phyloP scores from a whole-genome alignment of 345 rosid genomes.

The Arabidopsis suecica region DNA sequence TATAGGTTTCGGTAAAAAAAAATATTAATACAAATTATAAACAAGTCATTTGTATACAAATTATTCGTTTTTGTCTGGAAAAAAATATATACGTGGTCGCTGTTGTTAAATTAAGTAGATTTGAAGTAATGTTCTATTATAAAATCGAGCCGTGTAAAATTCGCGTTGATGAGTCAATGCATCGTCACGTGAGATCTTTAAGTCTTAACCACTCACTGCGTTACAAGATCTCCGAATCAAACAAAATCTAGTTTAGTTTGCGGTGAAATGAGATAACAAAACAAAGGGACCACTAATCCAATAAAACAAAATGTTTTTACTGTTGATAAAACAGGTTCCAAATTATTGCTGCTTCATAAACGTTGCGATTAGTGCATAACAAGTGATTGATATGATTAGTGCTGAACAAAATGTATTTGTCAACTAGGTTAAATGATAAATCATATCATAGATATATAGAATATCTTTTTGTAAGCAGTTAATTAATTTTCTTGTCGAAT shows the following conservation, averaged over 20 bases:
- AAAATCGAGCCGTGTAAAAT: slow-evolving; percentile 28
- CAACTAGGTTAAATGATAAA: slow-evolving; percentile 11
- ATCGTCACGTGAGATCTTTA: slow-evolving; percentile 44
- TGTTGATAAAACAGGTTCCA: slow-evolving; percentile 7
- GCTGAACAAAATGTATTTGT: slow-evolving; percentile 20
- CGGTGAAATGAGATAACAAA: slow-evolving; percentile 35
- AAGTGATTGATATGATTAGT: slow-evolving; percentile 28
- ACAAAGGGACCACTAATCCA: slow-evolving; percentile 40
- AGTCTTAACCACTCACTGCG: slow-evolving; percentile 41
- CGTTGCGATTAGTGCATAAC: slow-evolving; percentile 22
- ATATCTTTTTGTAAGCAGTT: not conserved
- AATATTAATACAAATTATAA: not conserved
- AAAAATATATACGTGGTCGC: slow-evolving; percentile 1
- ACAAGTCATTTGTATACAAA: not conserved
- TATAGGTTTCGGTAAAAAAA: no score
- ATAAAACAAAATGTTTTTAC: slow-evolving; percentile 21
- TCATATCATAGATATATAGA: not conserved
- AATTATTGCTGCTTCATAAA: not conserved
- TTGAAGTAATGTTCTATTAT: slow-evolving; percentile 14
- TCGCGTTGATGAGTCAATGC: slow-evolving; percentile 45
- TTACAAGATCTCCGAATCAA: slow-evolving; percentile 41
- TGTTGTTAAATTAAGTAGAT: slow-evolving; percentile 8
- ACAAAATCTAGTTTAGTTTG: slow-evolving; percentile 32
- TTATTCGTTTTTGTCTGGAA: slow-evolving; percentile 1
- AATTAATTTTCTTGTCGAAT: not conserved